These are phyloP conservation scores for Ustilago esculenta DNA, from an alignment of 1,284 basidiomycete species.

Conservation along the genomic window DNA sequence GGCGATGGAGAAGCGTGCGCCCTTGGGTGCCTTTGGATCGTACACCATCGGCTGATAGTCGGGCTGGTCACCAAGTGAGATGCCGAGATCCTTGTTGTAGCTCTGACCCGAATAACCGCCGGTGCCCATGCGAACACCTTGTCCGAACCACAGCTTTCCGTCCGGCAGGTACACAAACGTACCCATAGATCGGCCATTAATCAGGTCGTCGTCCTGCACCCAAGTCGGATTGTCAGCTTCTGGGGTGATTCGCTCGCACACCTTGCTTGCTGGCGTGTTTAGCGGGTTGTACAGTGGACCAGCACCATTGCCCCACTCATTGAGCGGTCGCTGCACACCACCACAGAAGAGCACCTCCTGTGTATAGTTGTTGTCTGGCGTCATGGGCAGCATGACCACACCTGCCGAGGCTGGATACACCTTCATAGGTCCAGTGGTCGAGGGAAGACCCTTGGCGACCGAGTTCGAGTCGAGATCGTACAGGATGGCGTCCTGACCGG, in stretches of 20 bases:
- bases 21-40: slow-evolving; percentile 73
- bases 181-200: slow-evolving; percentile 55
- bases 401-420: slow-evolving; percentile 91
- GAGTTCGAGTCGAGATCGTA: slow-evolving; percentile 31
- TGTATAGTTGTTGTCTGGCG: slow-evolving; percentile 85
- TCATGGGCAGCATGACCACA: slow-evolving; percentile 86
- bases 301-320: slow-evolving; percentile 56
- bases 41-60: slow-evolving; percentile 79
- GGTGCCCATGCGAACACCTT: slow-evolving; percentile 52
- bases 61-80: slow-evolving; percentile 70
- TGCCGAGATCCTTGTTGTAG: slow-evolving; percentile 68
- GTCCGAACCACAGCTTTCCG: slow-evolving; percentile 70
- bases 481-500: slow-evolving; percentile 41
- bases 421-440: slow-evolving; percentile 34
- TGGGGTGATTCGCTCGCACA: slow-evolving; percentile 57
- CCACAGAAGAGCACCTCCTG: slow-evolving; percentile 88
- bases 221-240: slow-evolving; percentile 38
- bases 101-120: slow-evolving; percentile 83
- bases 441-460: slow-evolving; percentile 27
- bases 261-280: slow-evolving; percentile 33
- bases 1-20: slow-evolving; percentile 74
- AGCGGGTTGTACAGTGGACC: slow-evolving; percentile 49
- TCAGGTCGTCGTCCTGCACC: slow-evolving; percentile 53
- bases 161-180: slow-evolving; percentile 76
- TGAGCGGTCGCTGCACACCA: slow-evolving; percentile 73